Evolutionary conservation across 176 grass and related monocot genomes (phyloP).

Genomic region (Calamus simplicifolius): DNA sequence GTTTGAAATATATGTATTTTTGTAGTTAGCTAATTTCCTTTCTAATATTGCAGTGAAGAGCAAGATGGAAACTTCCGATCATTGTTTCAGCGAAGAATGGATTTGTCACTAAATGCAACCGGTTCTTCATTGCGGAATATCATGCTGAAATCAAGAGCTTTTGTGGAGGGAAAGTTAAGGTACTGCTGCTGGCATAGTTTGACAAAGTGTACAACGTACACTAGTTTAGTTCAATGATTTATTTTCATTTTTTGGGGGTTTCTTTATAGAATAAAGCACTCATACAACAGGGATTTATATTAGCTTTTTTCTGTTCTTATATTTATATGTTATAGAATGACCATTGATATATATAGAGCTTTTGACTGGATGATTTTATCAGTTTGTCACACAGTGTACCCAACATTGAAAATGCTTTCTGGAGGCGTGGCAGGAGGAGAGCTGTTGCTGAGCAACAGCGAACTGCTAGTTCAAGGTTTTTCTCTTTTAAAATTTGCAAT

Average conservation of each 20-base stretch:
- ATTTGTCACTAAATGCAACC: slow-evolving; percentile 19
- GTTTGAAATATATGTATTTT: slow-evolving; percentile 2
- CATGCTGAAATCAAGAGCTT: slow-evolving; percentile 64
- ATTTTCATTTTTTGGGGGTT: slow-evolving; percentile 5
- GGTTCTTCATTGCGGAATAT: slow-evolving; percentile 58
- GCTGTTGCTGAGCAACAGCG: slow-evolving; percentile 74
- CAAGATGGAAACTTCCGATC: slow-evolving; percentile 63
- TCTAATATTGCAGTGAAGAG: slow-evolving; percentile 54
- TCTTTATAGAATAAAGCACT: not conserved
- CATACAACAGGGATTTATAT: not conserved
- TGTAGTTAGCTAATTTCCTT: not conserved
- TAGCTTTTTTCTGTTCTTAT: not conserved
- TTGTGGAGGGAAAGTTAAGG: slow-evolving; percentile 68
- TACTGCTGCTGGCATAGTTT: slow-evolving; percentile 23
- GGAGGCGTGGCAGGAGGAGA: slow-evolving; percentile 49
- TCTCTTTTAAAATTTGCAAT: slow-evolving; percentile 22
- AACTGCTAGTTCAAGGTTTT: slow-evolving; percentile 93
- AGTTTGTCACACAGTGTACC: slow-evolving; percentile 83
- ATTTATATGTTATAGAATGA: not conserved
- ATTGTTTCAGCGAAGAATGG: slow-evolving; percentile 31
- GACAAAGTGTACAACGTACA: too few species aligned
- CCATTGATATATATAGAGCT: not conserved
- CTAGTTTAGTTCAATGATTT: slow-evolving; percentile 2
- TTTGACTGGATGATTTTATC: slow-evolving; percentile 21
- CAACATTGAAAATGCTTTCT: slow-evolving; percentile 79